A percentile compares a stretch with the other conserved stretches of the same genome.
Evolutionary conservation across 2,329 filamentous ascomycete genomes (phyloP).

Genomic region (Sporothrix dimorphospora): DNA sequence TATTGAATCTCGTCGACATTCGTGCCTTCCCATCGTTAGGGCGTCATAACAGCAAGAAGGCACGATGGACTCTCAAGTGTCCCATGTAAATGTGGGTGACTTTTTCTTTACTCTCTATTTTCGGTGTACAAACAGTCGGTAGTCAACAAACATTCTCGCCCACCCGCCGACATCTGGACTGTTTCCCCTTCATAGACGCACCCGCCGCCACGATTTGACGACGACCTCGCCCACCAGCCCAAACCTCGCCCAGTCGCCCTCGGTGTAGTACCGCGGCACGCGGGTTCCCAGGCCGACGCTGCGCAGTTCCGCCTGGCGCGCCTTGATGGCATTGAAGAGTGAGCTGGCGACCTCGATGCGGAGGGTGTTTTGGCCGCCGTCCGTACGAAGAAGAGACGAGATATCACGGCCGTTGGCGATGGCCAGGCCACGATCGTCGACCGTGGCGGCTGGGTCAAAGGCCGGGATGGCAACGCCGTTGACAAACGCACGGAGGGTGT

Average conservation of each 20-base stretch:
- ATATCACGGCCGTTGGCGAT: conserved; percentile 22
- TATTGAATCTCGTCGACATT: not conserved
- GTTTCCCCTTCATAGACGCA: not conserved
- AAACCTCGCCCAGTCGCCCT: not conserved
- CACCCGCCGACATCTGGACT: not conserved
- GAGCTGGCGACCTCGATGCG: conserved; percentile 31
- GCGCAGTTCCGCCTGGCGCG: not conserved
- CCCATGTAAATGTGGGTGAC: not conserved
- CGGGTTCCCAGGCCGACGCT: conserved; percentile 8
- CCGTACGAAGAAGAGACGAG: not conserved
- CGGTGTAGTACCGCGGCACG: conserved; percentile 6
- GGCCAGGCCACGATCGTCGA: not conserved
- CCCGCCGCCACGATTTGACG: not conserved
- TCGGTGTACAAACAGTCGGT: not conserved
- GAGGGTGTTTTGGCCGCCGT: conserved; percentile 24
- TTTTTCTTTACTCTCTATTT: not conserved
- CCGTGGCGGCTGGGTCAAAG: conserved; percentile 25
- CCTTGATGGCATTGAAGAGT: conserved; percentile 31
- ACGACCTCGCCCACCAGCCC: not conserved
- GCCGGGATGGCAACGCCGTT: conserved; percentile 29
- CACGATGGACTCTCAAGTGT: not conserved
- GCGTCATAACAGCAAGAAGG: not conserved
- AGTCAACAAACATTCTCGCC: not conserved
- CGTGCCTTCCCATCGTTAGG: not conserved
- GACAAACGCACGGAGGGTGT: conserved; percentile 30